Percentiles rank a stretch among this genome's conserved stretches.
Conservation (phyloP, 306 rosid species). For the cucumber (Cucumis sativus) region Cucumber_9930_V3 NC_026656.2:20461501-20462000, state of each 20-base stretch:
- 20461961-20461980: no score
- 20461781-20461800: no score
- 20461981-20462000: no score
- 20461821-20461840: no score
- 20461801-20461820: no score
- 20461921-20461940: no score
- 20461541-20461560: neutral
- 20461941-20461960: no score
- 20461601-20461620: neutral
- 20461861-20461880: no score
- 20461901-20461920: neutral
- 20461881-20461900: neutral
- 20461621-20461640: neutral
- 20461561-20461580: neutral
- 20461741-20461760: no score
- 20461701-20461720: neutral
- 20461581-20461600: neutral
- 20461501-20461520: slow-evolving; percentile 2
- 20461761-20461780: no score
- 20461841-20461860: no score
- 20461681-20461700: neutral
- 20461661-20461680: neutral
- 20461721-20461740: neutral
- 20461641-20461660: neutral
- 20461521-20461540: neutral